Conservation (phyloP, 2,329 filamentous ascomycete species). For the Botrytis paeoniae region DNA sequence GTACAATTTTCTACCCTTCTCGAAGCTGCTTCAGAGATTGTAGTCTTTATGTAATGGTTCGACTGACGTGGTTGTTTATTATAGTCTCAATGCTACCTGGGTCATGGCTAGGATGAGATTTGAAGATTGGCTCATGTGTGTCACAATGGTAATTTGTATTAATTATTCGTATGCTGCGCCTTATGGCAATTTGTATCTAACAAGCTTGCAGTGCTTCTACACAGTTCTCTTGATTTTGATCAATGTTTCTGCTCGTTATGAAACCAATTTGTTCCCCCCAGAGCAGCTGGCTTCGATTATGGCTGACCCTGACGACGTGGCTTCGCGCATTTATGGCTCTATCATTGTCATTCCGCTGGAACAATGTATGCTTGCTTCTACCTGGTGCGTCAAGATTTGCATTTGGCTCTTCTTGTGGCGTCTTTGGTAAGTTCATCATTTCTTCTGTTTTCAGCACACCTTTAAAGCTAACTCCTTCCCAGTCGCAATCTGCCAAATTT, state of each 20-base stretch:
- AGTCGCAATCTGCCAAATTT: conserved; percentile 24
- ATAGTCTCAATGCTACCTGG: conserved; percentile 25
- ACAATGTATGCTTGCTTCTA: conserved; percentile 46
- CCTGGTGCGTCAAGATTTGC: conserved; percentile 53
- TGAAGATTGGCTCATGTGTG: conserved; percentile 42
- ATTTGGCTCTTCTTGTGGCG: conserved; percentile 46
- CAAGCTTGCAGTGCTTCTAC: conserved; percentile 37
- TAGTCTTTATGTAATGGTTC: too few relatives aligned
- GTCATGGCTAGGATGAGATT: conserved; percentile 26
- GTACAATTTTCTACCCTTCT: conserved; percentile 1
- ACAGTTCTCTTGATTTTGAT: conserved; percentile 39
- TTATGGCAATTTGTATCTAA: neutral
- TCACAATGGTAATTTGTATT: conserved; percentile 37
- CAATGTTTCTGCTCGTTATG: conserved; percentile 40
- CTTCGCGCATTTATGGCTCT: conserved; percentile 42
- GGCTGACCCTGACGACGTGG: conserved; percentile 41
- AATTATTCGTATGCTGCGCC: neutral
- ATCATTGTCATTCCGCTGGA: conserved; percentile 50
- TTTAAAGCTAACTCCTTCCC: neutral
- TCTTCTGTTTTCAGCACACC: neutral
- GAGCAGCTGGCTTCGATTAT: conserved; percentile 38
- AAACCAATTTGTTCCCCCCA: conserved; percentile 42
- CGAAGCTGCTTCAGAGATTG: too few relatives aligned
- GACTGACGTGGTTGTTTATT: neutral
- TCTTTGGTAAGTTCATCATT: conserved; percentile 24